Percentiles rank a stretch among this genome's conserved stretches.
These are phyloP conservation scores for Podaxis sp. DNA, from an alignment of 768 basidiomycete species.

Conservation along the genomic window DNA sequence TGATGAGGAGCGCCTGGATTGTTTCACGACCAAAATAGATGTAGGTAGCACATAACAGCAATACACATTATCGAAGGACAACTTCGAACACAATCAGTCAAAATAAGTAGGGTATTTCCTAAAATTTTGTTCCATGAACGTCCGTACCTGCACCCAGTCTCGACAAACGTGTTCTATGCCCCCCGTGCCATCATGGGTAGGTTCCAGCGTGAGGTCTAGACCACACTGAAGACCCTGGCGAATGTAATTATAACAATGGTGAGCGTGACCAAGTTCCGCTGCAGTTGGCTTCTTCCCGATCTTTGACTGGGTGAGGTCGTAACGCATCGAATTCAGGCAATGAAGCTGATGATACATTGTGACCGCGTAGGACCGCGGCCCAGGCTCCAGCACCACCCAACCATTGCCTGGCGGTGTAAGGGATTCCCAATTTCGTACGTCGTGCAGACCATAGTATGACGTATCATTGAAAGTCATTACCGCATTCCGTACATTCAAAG, in stretches of 20 bases:
- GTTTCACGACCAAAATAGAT: too few relatives aligned
- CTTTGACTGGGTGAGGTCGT: slow-evolving; percentile 18
- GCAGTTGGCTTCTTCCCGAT: slow-evolving; percentile 12
- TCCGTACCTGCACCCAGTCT: slow-evolving; percentile 14
- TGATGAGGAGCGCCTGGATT: too few relatives aligned
- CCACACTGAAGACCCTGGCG: slow-evolving; percentile 13
- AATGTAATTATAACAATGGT: slow-evolving; percentile 18
- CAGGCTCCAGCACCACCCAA: slow-evolving; percentile 15
- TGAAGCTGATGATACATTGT: slow-evolving; percentile 22
- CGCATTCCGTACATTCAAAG: slow-evolving; percentile 11
- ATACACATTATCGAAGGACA: background rate
- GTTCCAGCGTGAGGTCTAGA: slow-evolving; percentile 12
- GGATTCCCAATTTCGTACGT: slow-evolving; percentile 18
- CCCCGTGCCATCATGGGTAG: background rate
- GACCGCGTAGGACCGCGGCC: slow-evolving; percentile 14
- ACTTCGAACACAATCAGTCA: background rate
- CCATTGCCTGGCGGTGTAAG: slow-evolving; percentile 16
- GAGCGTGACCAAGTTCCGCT: slow-evolving; percentile 13
- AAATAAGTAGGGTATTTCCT: background rate
- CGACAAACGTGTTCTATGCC: slow-evolving; percentile 12
- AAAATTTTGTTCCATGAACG: slow-evolving; percentile 16
- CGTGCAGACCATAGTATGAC: slow-evolving; percentile 16
- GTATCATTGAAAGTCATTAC: slow-evolving; percentile 16
- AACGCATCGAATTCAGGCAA: slow-evolving; percentile 19
- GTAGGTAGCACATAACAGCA: too few relatives aligned